These are phyloP conservation scores for Mucor racemosus DNA, from an alignment of 371 early-diverging fungal genomes.

Conservation along the genomic window DNA sequence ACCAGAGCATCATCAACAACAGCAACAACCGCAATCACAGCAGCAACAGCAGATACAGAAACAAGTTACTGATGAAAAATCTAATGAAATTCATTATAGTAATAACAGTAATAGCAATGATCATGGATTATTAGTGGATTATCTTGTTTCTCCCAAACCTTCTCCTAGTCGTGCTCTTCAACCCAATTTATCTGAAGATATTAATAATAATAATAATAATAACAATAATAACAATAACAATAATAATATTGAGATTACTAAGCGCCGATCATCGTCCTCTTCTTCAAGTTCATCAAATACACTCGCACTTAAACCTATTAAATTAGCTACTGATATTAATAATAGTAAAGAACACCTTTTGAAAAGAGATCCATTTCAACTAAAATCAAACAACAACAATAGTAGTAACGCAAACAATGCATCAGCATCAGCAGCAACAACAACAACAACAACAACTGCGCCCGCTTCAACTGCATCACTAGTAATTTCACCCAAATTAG, in stretches of 20 bases:
- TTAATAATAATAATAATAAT: neutral
- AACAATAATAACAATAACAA: neutral
- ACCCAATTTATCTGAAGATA: neutral
- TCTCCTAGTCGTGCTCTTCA: conserved; percentile 19
- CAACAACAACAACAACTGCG: conserved; percentile 2
- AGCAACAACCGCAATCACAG: conserved; percentile 2
- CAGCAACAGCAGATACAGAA: conserved; percentile 7
- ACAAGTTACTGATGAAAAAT: conserved; percentile 4
- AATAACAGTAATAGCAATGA: conserved; percentile 10
- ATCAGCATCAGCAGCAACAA: neutral
- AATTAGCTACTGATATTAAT: conserved; percentile 11
- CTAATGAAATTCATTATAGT: conserved; percentile 18
- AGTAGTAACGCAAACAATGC: neutral
- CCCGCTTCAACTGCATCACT: conserved; percentile 3
- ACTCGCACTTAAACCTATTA: conserved; percentile 15
- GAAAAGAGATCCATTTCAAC: conserved; percentile 12
- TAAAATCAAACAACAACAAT: neutral
- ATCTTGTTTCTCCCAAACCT: conserved; percentile 28
- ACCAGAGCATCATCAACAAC: conserved; percentile 11
- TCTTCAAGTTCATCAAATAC: neutral
- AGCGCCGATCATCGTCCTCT: conserved; percentile 13
- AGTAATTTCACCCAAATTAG: conserved; percentile 13
- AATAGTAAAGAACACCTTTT: conserved; percentile 15
- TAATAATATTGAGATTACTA: neutral
- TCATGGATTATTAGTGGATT: conserved; percentile 16